Conservation (phyloP, 1,139 yeast genomes). For the Kurtzmaniella quercitrusa region DNA sequence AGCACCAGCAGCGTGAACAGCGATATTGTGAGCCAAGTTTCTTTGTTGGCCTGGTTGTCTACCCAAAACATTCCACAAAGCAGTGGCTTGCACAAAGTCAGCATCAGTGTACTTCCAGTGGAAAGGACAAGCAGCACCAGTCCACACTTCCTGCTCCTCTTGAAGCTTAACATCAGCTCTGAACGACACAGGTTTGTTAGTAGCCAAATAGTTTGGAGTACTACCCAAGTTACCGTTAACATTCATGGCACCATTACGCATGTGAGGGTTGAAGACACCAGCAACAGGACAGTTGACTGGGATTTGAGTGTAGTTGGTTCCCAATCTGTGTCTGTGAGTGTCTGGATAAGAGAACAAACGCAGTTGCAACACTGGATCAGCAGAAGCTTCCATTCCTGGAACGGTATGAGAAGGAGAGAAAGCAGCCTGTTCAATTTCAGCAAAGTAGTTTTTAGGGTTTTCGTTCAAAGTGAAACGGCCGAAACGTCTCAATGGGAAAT, state of each 20-base stretch:
- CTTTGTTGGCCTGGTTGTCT: conserved; percentile 76
- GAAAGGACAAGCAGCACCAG: conserved; percentile 83
- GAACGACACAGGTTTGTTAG: conserved; percentile 51
- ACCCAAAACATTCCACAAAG: conserved; percentile 71
- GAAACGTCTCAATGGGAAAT: conserved; percentile 70
- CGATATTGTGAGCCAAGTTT: conserved; percentile 78
- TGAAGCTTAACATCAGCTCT: conserved; percentile 30
- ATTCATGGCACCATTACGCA: conserved; percentile 84
- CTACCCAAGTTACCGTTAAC: conserved; percentile 84
- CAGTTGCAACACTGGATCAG: conserved; percentile 84
- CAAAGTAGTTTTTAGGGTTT: conserved; percentile 75
- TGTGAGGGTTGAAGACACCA: conserved; percentile 55
- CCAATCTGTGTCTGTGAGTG: conserved; percentile 66
- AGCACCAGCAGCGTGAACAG: conserved; percentile 70
- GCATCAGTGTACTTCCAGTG: conserved; percentile 76
- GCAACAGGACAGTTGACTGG: conserved; percentile 67
- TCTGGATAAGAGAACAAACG: conserved; percentile 84
- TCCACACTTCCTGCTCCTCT: conserved; percentile 80
- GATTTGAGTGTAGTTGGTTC: conserved; percentile 65
- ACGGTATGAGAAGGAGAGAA: conserved; percentile 82
- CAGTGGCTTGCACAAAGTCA: conserved; percentile 67
- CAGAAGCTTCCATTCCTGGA: conserved; percentile 80
- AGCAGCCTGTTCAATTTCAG: conserved; percentile 80
- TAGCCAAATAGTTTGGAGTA: conserved; percentile 73
- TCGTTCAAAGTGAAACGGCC: conserved; percentile 67